phyloP scores from a whole-genome alignment of 2,329 filamentous ascomycete species.

The Mollisia scopiformis region DNA sequence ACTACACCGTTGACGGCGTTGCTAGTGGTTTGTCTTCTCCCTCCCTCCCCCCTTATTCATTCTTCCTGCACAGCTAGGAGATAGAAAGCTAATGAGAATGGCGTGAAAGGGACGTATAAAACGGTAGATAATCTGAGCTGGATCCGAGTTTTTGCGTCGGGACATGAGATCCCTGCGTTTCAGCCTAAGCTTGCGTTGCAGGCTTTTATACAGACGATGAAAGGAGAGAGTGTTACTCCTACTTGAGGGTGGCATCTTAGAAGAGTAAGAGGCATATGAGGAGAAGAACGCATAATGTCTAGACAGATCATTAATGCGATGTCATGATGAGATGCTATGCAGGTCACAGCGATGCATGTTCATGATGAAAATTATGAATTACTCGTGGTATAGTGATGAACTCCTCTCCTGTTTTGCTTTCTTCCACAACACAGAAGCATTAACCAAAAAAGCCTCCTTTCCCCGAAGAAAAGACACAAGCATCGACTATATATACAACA shows the following conservation, averaged over 20 bases:
- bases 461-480: neutral
- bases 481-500: neutral
- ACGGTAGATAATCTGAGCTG: constrained; percentile 51
- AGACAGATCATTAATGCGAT: neutral
- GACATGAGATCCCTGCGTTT: constrained; percentile 41
- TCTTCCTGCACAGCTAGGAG: too few relatives aligned
- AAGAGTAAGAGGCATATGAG: neutral
- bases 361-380: neutral
- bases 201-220: constrained; percentile 50
- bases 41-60: neutral
- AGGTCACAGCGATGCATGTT: neutral
- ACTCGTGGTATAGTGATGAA: neutral
- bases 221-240: constrained; percentile 38
- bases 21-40: constrained; percentile 39
- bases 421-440: neutral
- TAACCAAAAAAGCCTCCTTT: neutral
- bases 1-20: constrained; percentile 52
- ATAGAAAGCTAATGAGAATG: too few relatives aligned
- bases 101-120: constrained; percentile 40
- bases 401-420: neutral
- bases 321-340: neutral
- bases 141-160: constrained; percentile 50
- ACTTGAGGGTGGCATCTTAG: constrained; percentile 31
- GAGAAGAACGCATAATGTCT: neutral
- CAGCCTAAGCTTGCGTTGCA: constrained; percentile 47